phyloP scores from a whole-genome alignment of 495 filamentous ascomycete species.

The Echria macrotheca region DNA sequence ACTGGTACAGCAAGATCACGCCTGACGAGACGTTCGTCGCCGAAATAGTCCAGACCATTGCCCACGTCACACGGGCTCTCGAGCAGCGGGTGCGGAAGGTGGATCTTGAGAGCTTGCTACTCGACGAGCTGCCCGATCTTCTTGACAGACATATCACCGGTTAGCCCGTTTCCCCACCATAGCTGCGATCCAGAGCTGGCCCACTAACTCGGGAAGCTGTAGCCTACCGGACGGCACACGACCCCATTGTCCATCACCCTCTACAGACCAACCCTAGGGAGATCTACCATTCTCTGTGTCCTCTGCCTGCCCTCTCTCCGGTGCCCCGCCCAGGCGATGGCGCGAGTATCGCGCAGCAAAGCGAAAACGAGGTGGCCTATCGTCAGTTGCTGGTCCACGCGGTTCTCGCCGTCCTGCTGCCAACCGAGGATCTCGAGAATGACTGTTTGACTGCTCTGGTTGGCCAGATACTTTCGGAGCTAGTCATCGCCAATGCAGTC shows the following conservation, averaged over 20 bases:
- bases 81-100: slow-evolving; percentile 78
- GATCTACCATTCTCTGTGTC: slow-evolving; percentile 78
- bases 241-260: slow-evolving; percentile 48
- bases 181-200: slow-evolving; percentile 7
- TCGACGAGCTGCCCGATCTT: slow-evolving; percentile 85
- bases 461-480: slow-evolving; percentile 76
- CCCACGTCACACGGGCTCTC: slow-evolving; percentile 79
- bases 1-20: slow-evolving; percentile 91
- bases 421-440: slow-evolving; percentile 88
- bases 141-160: slow-evolving; percentile 75
- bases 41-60: slow-evolving; percentile 83
- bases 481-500: slow-evolving; percentile 74
- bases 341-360: slow-evolving; percentile 52
- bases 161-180: slow-evolving; percentile 40
- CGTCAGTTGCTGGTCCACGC: slow-evolving; percentile 75
- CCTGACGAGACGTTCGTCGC: slow-evolving; percentile 79
- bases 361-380: slow-evolving; percentile 71
- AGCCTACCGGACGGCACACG: slow-evolving; percentile 54
- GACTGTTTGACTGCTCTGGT: slow-evolving; percentile 74
- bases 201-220: slow-evolving; percentile 9
- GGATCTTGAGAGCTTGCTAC: slow-evolving; percentile 72
- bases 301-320: slow-evolving; percentile 73
- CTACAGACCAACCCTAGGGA: slow-evolving; percentile 54
- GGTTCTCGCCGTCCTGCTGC: slow-evolving; percentile 73
- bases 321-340: slow-evolving; percentile 54